Base-by-base conservation (phyloP, 352 stramenopile species). In the Phytophthora idaei region DNA sequence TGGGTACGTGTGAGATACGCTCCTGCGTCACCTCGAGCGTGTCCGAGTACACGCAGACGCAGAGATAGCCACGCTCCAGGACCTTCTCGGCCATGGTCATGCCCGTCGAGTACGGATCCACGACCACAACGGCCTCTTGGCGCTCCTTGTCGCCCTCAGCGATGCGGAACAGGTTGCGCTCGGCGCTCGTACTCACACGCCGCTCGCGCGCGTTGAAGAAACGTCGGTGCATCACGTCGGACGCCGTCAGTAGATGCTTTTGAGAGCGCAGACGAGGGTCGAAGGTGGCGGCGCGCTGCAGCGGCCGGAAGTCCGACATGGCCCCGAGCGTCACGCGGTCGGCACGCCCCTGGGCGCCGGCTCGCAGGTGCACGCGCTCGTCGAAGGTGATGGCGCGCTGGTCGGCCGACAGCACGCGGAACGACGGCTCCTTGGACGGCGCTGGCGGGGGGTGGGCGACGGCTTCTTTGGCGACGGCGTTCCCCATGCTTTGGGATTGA, bases 101-200 rank as follows among this genome's bases (percentile, higher is more conserved):
- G 61, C 95, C 97, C 48, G 96, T 98, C 0, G 91, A 98, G 76
- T 98, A 99, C 5, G 96, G 95, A 68, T 98, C 94, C 9, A 99
- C 90, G 34, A 99, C 78, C n/a, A 98, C 92, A 11, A 98, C 83
- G 8, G 89, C 87, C n/a, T 85, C 62, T 29, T 68, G 61, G 5
- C 56, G 59, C 41, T 78, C 73, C 32, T 61, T 62, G 21, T 77
- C 67, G 17, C 48, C 47, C 64, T 90, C 78, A 2, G 79, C 75
- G 69, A 92, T 94, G 52, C 80, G 80, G 63, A 81, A 90, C 28
- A 94, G 67, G 44, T 69, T 74, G 61, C 66, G 76, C 12, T 75
- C 70, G 21, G 61, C 64, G 14, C 70, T 69, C 17, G 68, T 17
- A 31, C 63, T 76, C 31, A 82, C 72, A 50, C 87, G 87, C 21